Base-by-base conservation (phyloP, 768 basidiomycete species). In the Exsudoporus frostii region DNA sequence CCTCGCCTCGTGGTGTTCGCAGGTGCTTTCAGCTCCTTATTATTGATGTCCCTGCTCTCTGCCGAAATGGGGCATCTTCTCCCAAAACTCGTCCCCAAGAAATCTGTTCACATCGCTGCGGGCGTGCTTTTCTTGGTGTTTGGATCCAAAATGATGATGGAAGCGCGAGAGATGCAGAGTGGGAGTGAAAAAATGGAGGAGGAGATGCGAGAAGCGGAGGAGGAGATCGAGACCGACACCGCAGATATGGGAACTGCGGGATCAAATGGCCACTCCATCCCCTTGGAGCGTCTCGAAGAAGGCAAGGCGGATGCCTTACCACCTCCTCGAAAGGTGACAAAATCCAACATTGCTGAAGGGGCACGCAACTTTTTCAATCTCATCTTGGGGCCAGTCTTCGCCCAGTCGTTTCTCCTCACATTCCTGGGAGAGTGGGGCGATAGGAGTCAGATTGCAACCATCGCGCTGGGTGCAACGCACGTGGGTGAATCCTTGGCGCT, bases 371-470 rank as follows among this genome's bases (percentile, higher is more conserved):
- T 93, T 62, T 88, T 83, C 67, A 86, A 84, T 62, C 73, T 94
- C 17, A 70, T 95, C 59, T 73, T 98, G 19, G 93, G 91, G 1
- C 96, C 96, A 1, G 92, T 97, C 2, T 96, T 98, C 65, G 93
- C 94, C 3, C 94, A 99, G 70, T 84, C 92, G 0, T 98, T 99
- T 64, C 75, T 96, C 30, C 77, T 99, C 54, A 98, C 96, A 0
- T 98, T 98, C 72, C 77, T 99, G n/a, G 97, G 95, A 10, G 97
- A 99, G 73, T 98, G 97, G 97, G 96, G 97, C 1, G 97, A 98
- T 73, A 75, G 96, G 48, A 96, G 92, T 65, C 96, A 99, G 74
- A 92, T 98, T 62, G 89, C 97, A 2, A 98, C 97, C 2, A 96
- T 98, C 57, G 95, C 92, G 6, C 76, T 98, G 48, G 96, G 90